Evolutionary conservation across 2,329 filamentous ascomycete genomes (phyloP), one percentile per base, ranked within the genome.

Genomic region (Xylaria sp.): DNA sequence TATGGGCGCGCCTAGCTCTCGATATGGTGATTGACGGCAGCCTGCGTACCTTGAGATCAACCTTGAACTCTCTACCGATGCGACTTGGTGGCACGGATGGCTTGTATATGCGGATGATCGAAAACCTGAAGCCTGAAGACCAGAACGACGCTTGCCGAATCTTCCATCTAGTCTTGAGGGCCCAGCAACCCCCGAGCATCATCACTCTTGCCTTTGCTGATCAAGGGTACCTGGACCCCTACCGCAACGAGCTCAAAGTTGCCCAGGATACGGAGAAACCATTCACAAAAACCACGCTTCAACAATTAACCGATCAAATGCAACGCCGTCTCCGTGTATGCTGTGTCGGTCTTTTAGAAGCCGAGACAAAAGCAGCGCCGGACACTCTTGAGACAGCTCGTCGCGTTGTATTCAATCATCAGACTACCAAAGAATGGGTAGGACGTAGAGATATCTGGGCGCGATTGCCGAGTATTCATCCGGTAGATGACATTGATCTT

Each of bases 51-150:
- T 47, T 75, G 11, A 66, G 71, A 47, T 38, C 60, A 5, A 73
- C 71, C 3, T 54, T 75, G 25, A 67, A 74, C 54, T 72, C 71
- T 1, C 56, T 75, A 15, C 73, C 73, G 3, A 55, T 67, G 5
- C 69, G 69, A 7, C 72, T 75, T 2, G 72, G 72, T 15, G 73
- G 73, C 5, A 61, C 68, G 0, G 70, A 74, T 17, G 73, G 73
- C 8, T 64, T 75, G 5, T 75, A 75, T 38, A 74, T 74, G 71
- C 68, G 68, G n/a, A 74, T 75, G 66, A 65, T 75, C 3, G 63
- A 73, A 60, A 72, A 68, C 23, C 63, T 75, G 4, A 67, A 62
- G 27, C 69, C 49, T 3, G 67, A 71, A 33, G n/a, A 69, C n/a
- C 68, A 71, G 41, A 64, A 67, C 4, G 66, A 64, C 27, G 71